Percentiles rank a stretch among this genome's conserved stretches.
Conservation (phyloP, 2,329 filamentous ascomycete species). For the Dothistroma septosporum region DNA sequence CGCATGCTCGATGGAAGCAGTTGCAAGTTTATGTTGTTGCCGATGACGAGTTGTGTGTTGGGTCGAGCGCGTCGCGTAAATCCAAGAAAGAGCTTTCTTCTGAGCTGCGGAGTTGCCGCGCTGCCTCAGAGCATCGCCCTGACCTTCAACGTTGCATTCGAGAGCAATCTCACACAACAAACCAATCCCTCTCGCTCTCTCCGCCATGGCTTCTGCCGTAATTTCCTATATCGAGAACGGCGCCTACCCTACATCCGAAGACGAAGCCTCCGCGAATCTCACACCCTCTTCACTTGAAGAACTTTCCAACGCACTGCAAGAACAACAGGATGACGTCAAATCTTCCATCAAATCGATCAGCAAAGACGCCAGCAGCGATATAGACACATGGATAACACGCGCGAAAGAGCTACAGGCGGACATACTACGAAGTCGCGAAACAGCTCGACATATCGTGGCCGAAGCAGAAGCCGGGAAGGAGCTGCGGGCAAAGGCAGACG, state of each 20-base stretch:
- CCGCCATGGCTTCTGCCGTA: conserved; percentile 54
- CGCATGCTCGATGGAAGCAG: background rate
- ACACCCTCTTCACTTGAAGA: conserved; percentile 46
- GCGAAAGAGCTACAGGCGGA: conserved; percentile 81
- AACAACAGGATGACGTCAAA: conserved; percentile 54
- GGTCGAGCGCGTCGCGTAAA: background rate
- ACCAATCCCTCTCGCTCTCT: conserved; percentile 4
- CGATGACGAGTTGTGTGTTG: background rate
- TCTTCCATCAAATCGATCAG: conserved; percentile 72
- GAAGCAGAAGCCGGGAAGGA: conserved; percentile 67
- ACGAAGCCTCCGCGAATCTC: conserved; percentile 52
- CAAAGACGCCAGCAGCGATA: conserved; percentile 69
- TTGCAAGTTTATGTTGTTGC: background rate
- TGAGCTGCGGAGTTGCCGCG: background rate
- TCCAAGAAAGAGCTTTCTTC: background rate
- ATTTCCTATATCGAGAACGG: conserved; percentile 60
- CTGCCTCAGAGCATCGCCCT: background rate
- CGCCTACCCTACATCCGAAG: conserved; percentile 54
- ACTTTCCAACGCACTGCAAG: conserved; percentile 49
- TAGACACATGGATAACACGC: conserved; percentile 80
- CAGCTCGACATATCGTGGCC: conserved; percentile 75
- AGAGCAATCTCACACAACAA: background rate
- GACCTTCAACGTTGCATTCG: background rate
- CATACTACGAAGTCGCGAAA: conserved; percentile 72
- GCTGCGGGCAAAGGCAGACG: conserved; percentile 61